Evolutionary conservation across 2,329 filamentous ascomycete genomes (phyloP).

Genomic region (Trichoderma simmonsii): DNA sequence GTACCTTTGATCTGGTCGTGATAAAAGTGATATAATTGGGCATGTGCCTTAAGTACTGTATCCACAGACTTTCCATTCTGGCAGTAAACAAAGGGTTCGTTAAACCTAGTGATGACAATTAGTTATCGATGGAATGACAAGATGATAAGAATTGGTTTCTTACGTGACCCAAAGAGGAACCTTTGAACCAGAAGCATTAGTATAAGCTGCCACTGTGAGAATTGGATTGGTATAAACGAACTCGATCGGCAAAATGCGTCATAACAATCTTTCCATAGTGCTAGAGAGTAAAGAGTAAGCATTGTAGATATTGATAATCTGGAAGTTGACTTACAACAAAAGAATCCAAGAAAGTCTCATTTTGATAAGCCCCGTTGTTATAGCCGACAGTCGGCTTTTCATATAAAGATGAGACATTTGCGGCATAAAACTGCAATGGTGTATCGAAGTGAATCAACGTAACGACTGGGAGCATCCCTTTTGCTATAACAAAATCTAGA

Average conservation of each 20-base stretch:
- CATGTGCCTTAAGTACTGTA: constrained; percentile 47
- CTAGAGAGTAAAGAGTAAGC: not conserved
- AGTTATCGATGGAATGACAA: no score
- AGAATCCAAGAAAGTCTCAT: constrained; percentile 46
- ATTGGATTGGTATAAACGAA: constrained; percentile 30
- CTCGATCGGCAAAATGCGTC: constrained; percentile 49
- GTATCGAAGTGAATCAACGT: constrained; percentile 51
- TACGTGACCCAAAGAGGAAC: no score
- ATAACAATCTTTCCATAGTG: constrained; percentile 53
- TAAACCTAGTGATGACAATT: constrained; percentile 40
- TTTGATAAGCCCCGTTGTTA: constrained; percentile 42
- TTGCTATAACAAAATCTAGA: constrained; percentile 47
- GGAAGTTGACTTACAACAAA: constrained; percentile 35
- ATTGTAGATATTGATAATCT: not conserved
- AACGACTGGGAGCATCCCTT: constrained; percentile 48
- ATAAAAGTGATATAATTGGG: constrained; percentile 51
- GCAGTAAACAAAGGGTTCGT: constrained; percentile 46
- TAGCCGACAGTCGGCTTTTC: not conserved
- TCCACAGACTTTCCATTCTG: constrained; percentile 39
- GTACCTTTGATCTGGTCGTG: constrained; percentile 50
- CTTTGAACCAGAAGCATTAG: constrained; percentile 20
- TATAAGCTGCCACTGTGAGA: constrained; percentile 11
- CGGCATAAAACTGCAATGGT: constrained; percentile 41
- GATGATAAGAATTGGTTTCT: no score
- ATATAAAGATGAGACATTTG: constrained; percentile 26